Evolutionary conservation across 768 basidiomycete genomes (phyloP).

Genomic region (Leccinum ochraceum): DNA sequence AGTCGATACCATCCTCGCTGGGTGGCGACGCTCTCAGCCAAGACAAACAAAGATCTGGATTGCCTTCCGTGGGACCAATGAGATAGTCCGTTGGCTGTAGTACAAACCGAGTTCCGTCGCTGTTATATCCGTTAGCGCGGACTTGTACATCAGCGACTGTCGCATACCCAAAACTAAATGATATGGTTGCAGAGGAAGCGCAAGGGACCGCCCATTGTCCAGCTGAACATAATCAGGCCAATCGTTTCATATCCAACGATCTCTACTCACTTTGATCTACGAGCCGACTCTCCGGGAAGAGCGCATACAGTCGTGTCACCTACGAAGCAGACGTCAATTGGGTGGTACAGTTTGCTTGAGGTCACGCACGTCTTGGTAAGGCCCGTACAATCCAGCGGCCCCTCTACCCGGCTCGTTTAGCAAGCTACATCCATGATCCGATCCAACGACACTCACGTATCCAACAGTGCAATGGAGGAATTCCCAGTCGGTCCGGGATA

Average conservation of each 20-base stretch:
- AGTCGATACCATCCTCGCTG: constrained; percentile 74
- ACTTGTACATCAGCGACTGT: neutral
- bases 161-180: constrained; percentile 70
- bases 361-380: constrained; percentile 67
- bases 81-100: constrained; percentile 77
- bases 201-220: constrained; percentile 83
- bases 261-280: constrained; percentile 55
- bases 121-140: constrained; percentile 10
- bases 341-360: neutral
- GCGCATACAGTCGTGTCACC: constrained; percentile 67
- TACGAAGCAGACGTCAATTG: constrained; percentile 29
- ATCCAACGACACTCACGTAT: constrained; percentile 54
- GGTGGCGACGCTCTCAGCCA: constrained; percentile 74
- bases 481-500: constrained; percentile 58
- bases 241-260: neutral
- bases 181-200: constrained; percentile 53
- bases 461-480: constrained; percentile 66
- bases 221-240: constrained; percentile 27
- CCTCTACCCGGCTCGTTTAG: constrained; percentile 42
- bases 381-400: constrained; percentile 69
- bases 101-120: constrained; percentile 45
- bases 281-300: constrained; percentile 63
- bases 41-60: constrained; percentile 67
- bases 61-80: constrained; percentile 65
- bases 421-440: neutral